Percentiles rank a stretch among this genome's conserved stretches.
Conservation (phyloP, 176 grass and related monocot species). For the Paspalum vaginatum region DNA sequence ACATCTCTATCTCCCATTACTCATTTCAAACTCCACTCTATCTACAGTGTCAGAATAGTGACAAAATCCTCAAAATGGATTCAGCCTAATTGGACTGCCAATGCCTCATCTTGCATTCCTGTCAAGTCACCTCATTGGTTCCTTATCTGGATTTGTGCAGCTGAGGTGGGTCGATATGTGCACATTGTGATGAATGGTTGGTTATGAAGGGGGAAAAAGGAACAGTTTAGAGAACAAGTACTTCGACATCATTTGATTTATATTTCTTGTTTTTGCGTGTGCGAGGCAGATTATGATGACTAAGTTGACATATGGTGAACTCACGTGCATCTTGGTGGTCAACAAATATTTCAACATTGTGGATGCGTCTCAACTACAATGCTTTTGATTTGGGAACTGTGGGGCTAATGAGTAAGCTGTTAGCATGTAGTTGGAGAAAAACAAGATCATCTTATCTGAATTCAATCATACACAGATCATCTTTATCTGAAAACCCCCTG, state of each 20-base stretch:
- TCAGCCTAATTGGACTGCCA: too few relatives aligned
- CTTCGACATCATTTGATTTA: not conserved
- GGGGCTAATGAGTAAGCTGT: not conserved
- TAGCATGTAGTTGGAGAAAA: not conserved
- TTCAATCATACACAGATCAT: not conserved
- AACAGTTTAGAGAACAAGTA: conserved; percentile 89
- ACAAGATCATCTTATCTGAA: not conserved
- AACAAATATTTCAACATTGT: not conserved
- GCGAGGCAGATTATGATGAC: not conserved
- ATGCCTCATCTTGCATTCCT: too few relatives aligned
- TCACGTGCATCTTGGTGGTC: not conserved
- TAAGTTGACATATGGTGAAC: conserved; percentile 10
- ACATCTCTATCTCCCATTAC: too few relatives aligned
- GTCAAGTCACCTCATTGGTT: too few relatives aligned
- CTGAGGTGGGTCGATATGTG: too few relatives aligned
- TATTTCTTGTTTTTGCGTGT: not conserved
- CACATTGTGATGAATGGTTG: too few relatives aligned
- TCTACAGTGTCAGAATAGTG: too few relatives aligned
- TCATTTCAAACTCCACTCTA: too few relatives aligned
- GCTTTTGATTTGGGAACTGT: not conserved
- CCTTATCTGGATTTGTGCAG: too few relatives aligned
- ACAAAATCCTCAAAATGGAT: too few relatives aligned
- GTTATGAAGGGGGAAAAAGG: conserved; percentile 85
- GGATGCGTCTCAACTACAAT: not conserved
- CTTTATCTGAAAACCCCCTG: not conserved